Conservation (phyloP, 176 grass and related monocot species). For the Aegilops tauschii region DNA sequence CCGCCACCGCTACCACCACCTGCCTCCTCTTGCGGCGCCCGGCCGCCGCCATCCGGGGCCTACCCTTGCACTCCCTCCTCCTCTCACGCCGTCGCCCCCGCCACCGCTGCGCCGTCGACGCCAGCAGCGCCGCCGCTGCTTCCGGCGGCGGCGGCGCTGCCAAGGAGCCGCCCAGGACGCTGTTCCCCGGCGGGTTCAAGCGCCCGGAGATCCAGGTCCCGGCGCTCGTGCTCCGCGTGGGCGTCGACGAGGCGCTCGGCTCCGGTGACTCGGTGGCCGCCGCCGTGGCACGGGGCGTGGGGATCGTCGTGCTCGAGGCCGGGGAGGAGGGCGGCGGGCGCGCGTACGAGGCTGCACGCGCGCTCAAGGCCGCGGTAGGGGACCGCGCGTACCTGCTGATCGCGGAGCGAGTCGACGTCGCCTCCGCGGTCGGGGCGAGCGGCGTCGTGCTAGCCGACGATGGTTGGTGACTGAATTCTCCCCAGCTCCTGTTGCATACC, state of each 20-base stretch:
- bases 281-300: conserved; percentile 54
- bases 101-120: conserved; percentile 14
- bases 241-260: conserved; percentile 47
- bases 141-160: not conserved
- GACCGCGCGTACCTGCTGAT: conserved; percentile 83
- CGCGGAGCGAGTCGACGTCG: conserved; percentile 86
- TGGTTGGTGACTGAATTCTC: conserved; percentile 48
- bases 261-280: conserved; percentile 40
- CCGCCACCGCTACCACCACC: conserved; percentile 15
- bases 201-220: conserved; percentile 80
- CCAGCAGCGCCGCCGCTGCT: not conserved
- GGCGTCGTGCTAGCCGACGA: conserved; percentile 90
- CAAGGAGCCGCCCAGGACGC: conserved; percentile 58
- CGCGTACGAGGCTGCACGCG: conserved; percentile 81
- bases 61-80: conserved; percentile 20
- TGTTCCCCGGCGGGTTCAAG: conserved; percentile 94
- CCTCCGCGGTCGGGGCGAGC: conserved; percentile 76
- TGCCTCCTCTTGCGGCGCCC: conserved; percentile 21
- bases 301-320: conserved; percentile 79
- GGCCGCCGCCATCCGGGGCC: conserved; percentile 6
- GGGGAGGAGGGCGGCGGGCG: conserved; percentile 62
- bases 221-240: conserved; percentile 61
- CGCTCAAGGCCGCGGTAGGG: conserved; percentile 65
- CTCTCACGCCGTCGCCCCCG: conserved; percentile 20
- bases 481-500: not conserved